phyloP scores from a whole-genome alignment of 306 rosid species.

The Castanea mollissima region DNA sequence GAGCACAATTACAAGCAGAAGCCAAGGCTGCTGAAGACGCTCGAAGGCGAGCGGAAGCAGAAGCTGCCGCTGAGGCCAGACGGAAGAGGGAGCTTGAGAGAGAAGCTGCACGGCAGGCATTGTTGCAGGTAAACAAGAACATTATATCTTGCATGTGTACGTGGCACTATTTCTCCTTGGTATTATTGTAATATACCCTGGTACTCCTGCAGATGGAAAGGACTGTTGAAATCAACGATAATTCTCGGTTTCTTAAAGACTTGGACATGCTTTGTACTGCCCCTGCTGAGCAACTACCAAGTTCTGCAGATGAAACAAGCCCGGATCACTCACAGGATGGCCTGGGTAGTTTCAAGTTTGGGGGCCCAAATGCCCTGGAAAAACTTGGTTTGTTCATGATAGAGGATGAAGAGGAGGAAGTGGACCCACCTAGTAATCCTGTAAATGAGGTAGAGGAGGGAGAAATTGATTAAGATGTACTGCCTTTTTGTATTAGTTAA shows the following conservation, averaged over 20 bases:
- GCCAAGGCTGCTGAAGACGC: constrained; percentile 90
- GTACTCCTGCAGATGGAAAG: constrained; percentile 66
- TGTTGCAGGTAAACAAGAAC: constrained; percentile 57
- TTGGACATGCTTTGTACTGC: constrained; percentile 74
- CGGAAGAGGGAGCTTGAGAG: constrained; percentile 80
- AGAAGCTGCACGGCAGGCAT: constrained; percentile 85
- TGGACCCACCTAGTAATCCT: constrained; percentile 42
- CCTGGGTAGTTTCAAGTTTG: constrained; percentile 71
- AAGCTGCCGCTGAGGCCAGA: constrained; percentile 79
- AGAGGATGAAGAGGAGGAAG: constrained; percentile 77
- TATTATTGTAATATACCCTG: constrained; percentile 31
- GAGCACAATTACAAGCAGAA: constrained; percentile 79
- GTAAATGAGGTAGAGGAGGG: constrained; percentile 79
- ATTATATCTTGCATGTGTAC: constrained; percentile 11
- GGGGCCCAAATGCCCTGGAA: constrained; percentile 67
- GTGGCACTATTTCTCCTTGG: not conserved
- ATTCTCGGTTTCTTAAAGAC: constrained; percentile 70
- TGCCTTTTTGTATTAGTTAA: constrained; percentile 15
- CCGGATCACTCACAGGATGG: constrained; percentile 65
- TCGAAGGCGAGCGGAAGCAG: constrained; percentile 60
- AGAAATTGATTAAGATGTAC: constrained; percentile 57
- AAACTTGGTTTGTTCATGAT: constrained; percentile 76
- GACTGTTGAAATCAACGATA: constrained; percentile 83
- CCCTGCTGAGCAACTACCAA: constrained; percentile 57
- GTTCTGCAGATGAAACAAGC: constrained; percentile 64